Evolutionary conservation across 371 early-diverging fungal species (phyloP).

Genomic region (Mortierella sp.): DNA sequence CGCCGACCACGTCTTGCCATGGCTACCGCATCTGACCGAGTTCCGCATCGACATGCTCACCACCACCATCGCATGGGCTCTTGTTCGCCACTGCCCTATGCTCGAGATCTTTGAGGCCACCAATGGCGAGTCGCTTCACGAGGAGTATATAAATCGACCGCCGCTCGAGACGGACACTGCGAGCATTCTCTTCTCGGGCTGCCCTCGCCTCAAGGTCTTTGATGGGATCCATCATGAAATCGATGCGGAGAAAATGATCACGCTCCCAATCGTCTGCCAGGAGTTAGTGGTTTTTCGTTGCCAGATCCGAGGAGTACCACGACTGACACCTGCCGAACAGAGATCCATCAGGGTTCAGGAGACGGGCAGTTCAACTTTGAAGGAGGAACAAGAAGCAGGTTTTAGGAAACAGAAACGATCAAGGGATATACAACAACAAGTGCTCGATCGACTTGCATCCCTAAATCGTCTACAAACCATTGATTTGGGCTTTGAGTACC

Average conservation of each 20-base stretch:
- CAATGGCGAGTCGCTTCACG: not conserved
- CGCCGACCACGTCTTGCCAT: not conserved
- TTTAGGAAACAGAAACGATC: not conserved
- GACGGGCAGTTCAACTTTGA: not conserved
- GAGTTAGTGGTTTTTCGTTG: not conserved
- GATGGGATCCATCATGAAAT: not conserved
- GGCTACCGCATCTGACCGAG: not conserved
- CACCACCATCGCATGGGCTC: not conserved
- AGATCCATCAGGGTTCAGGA: not conserved
- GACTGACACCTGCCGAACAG: not conserved
- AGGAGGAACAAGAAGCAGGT: not conserved
- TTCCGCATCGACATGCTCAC: not conserved
- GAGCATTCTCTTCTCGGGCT: not conserved
- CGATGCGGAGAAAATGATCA: not conserved
- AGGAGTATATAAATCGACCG: not conserved
- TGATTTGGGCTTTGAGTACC: not conserved
- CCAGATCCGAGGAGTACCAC: not conserved
- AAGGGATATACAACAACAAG: not conserved
- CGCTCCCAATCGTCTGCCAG: not conserved
- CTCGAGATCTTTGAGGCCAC: constrained; percentile 2
- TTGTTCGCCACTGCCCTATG: not conserved
- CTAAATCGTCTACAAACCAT: not conserved
- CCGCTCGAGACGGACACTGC: not conserved
- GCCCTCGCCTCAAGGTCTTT: not conserved
- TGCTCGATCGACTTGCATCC: not conserved